Conservation (phyloP, 169 alveolate species). For the Toxoplasma gondii region DNA sequence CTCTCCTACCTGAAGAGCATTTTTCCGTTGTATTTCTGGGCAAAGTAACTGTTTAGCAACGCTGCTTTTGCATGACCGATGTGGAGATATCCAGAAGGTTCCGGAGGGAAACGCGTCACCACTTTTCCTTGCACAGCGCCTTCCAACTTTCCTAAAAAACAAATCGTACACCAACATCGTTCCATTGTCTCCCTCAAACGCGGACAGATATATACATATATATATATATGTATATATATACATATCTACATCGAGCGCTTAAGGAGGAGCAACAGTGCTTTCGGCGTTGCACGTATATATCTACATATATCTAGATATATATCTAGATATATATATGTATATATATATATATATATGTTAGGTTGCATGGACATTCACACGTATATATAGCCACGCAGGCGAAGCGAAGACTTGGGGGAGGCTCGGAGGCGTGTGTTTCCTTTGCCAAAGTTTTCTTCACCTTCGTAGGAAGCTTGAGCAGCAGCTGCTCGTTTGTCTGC, state of each 20-base stretch:
- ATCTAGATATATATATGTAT: not conserved
- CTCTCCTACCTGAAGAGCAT: constrained; percentile 85
- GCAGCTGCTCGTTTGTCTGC: not conserved
- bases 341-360: no score
- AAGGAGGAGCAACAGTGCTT: not conserved
- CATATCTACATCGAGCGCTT: not conserved
- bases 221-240: not conserved
- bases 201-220: not conserved
- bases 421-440: no score
- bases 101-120: constrained; percentile 99
- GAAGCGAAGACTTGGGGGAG: no score
- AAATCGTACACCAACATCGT: no score
- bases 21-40: constrained; percentile 94
- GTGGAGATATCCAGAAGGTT: constrained; percentile 99
- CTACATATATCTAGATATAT: not conserved
- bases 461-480: not conserved
- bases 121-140: constrained; percentile 96
- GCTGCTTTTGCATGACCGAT: constrained; percentile 99
- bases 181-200: not conserved
- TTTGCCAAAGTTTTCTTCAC: no score
- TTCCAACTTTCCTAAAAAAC: constrained; percentile 75
- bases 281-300: not conserved
- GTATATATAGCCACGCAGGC: not conserved
- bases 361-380: not conserved
- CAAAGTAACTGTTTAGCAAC: constrained; percentile 93